Evolutionary conservation across 176 grass and related monocot genomes (phyloP), one percentile per base, ranked within the genome.

Genomic region (Oryza officinalis): DNA sequence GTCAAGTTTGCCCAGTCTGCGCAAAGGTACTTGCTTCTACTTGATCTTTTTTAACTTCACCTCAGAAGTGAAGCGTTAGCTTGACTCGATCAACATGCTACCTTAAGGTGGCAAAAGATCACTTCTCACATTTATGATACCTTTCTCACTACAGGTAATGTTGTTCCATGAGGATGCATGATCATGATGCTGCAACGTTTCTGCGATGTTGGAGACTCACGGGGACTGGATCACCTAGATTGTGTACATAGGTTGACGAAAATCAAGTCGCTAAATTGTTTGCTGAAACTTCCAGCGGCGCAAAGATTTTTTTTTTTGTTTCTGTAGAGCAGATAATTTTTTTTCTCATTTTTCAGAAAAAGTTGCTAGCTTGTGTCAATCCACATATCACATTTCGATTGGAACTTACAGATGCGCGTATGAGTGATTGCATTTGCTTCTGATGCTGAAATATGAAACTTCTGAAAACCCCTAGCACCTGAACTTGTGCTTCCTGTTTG

Each of bases 1-100:
- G 94, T 54, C 50, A 87, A 80, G 82, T 54, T 46, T 96, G 94
- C 63, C 91, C 94, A 0, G 37, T 96, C 20, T 96, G 94, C 31
- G 84, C 63, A 71, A 91, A 93, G 86, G 91, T 94, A 85, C 15
- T 63, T 54, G 50, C 27, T 87, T 81, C 63, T 30, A 80, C 67
- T 12, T 22, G 43, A 89, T 83, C 14, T 52, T 65, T 64, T 65
- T 2, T 63, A 57, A 22, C 52, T 77, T 75, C 52, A 84, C 50
- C 60, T 72, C 27, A 79, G 27, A 61, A 83, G 4, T 23, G 30
- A 76, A 49, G 27, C 37, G 32, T 20, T 59, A 43, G 18, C 17
- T 67, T 57, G 6, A 59, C 20, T 59, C 43, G 1, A 54, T 88
- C 33, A 10, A n/a, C 10, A 84, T 77, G 25, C 54, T 69, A 41